Conservation (phyloP, 805 yeast genomes). For the Cephaloascus fragrans region DNA sequence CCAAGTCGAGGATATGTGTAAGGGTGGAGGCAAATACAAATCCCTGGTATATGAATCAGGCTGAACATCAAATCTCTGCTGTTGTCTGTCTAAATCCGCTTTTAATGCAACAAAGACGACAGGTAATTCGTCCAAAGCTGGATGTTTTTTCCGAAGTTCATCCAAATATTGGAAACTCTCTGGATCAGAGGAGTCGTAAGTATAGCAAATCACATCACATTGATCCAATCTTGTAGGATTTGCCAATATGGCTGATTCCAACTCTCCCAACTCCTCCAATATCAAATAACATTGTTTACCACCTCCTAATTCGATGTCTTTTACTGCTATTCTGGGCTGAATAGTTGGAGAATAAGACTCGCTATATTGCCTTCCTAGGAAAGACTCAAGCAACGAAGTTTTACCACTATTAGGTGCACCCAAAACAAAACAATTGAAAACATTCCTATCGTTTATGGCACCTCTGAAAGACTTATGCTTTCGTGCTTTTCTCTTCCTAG, state of each 20-base stretch:
- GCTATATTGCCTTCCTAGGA: constrained; percentile 63
- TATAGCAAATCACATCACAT: constrained; percentile 85
- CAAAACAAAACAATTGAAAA: constrained; percentile 79
- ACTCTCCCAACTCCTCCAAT: constrained; percentile 81
- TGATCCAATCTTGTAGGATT: constrained; percentile 61
- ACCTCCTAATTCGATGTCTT: constrained; percentile 86
- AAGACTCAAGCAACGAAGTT: constrained; percentile 73
- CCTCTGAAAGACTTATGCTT: constrained; percentile 57
- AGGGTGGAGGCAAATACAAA: constrained; percentile 63
- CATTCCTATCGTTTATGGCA: constrained; percentile 72
- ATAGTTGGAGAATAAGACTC: constrained; percentile 75
- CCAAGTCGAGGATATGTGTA: constrained; percentile 91
- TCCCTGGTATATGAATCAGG: constrained; percentile 80
- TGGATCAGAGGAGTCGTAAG: constrained; percentile 94
- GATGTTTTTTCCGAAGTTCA: constrained; percentile 53
- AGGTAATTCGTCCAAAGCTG: constrained; percentile 60
- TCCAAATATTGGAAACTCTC: constrained; percentile 82
- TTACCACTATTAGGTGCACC: constrained; percentile 89
- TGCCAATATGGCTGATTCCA: constrained; percentile 73
- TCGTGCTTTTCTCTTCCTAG: constrained; percentile 62
- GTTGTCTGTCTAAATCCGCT: constrained; percentile 93
- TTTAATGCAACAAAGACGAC: constrained; percentile 84
- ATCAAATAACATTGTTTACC: constrained; percentile 93
- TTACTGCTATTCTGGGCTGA: constrained; percentile 73
- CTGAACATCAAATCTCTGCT: constrained; percentile 75